Evolutionary conservation across 2,329 filamentous ascomycete genomes (phyloP), one percentile per base, ranked within the genome.

Genomic region (Xylaria sp.): DNA sequence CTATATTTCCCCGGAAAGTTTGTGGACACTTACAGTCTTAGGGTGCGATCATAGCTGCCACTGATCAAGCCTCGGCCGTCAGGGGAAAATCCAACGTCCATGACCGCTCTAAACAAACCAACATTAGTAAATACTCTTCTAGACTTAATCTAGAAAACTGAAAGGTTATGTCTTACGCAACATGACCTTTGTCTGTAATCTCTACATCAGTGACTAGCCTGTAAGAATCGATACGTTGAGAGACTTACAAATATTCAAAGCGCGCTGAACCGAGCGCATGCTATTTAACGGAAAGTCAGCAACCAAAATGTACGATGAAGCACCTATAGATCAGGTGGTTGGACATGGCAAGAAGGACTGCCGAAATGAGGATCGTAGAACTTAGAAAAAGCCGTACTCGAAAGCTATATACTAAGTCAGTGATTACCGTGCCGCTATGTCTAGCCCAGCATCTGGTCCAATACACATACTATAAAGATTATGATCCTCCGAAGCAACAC

Each of bases 81-180:
- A 0, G 96, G 95, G 58, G 91, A 94, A 82, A 95, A 99, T 78
- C 98, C 94, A 49, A 99, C 91, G 79, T 97, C 94, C 93, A 98
- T 98, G 28, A 98, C 94, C 23, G 96, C 96, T 8, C 68, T 70
- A 20, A 6, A 33, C n/a, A 64, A 7, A 25, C 10, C 8, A 18
- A n/a, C 1, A 62, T 70, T 12, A 70, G 65, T 52, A 65, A 25
- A 23, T 1, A 5, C 39, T 3, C n/a, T 15, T 10, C 18, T 48
- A 23, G 28, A 41, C 36, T 18, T 13, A n/a, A 4, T 2, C 5
- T 33, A 18, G 2, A 23, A 2, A 7, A 51, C 9, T 28, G 3
- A n/a, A n/a, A 36, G 8, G 33, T 31, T 13, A 49, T 41, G 43
- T 62, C 68, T 65, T 70, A 70, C 66, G 90, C 88, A 6, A 79